Evolutionary conservation across 345 rosid genomes (phyloP), one percentile per base, ranked within the genome.

Genomic region (Citrus unshiu): DNA sequence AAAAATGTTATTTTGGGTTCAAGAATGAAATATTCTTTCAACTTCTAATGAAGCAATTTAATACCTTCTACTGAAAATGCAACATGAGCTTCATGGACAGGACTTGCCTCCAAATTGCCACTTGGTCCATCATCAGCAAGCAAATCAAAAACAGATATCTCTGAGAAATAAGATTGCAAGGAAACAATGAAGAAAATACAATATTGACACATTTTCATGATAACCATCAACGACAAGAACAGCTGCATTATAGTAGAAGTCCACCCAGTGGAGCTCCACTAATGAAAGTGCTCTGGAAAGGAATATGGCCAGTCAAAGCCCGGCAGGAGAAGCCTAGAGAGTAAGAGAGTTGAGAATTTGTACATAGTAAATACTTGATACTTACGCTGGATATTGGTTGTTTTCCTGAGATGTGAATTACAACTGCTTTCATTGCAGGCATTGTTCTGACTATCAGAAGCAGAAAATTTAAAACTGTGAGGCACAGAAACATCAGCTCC

Each of bases 11-110:
- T 21, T n/a, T 70, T 3, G 35, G 34, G 12, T 39, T 25, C 27
- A 58, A n/a, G 59, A 19, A 63, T 71, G 27, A 57, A 67, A 49
- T 46, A 56, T 19, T 32, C 34, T 63, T 58, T 39, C 16, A 67
- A 70, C 35, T 60, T 65, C 54, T 60, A 13, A 59, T 68, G 25
- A 39, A 73, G 43, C 51, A 62, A 71, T 46, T 73, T 60, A 74
- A 72, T 89, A 94, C 98, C 98, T 81, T 90, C 90, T 75, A 93
- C 87, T 86, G 98, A 91, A 83, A 94, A 91, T 71, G 98, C 93
- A 84, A 88, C 90, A 82, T 94, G 93, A 78, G 90, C 80, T 83
- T 94, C 98, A 79, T 73, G 79, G 61, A 72, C 85, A 64, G 87
- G 84, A 84, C 72, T 64, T 75, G 73, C 81, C 74, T 81, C 88